phyloP scores from a whole-genome alignment of 805 yeast species.

The Nakazawaea molendinolei region DNA sequence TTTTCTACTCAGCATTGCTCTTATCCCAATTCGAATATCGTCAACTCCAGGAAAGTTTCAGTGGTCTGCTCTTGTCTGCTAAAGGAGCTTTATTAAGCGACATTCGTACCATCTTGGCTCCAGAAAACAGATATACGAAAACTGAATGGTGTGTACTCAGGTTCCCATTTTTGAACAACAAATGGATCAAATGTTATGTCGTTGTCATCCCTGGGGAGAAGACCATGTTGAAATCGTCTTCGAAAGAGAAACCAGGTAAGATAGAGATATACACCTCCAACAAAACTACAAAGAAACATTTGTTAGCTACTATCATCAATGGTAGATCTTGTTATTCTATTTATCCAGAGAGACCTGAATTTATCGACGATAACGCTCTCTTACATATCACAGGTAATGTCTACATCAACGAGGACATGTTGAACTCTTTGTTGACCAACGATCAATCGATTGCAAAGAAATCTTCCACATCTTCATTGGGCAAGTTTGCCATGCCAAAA shows the following conservation, averaged over 20 bases:
- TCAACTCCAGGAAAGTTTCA: slow-evolving; percentile 53
- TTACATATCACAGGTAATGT: slow-evolving; percentile 51
- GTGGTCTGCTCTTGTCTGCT: slow-evolving; percentile 55
- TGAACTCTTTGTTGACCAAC: slow-evolving; percentile 22
- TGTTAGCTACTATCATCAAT: slow-evolving; percentile 41
- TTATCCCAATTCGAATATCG: slow-evolving; percentile 52
- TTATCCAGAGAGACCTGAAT: slow-evolving; percentile 49
- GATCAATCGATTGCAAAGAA: slow-evolving; percentile 17
- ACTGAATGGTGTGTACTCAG: slow-evolving; percentile 60
- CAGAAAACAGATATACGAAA: slow-evolving; percentile 37
- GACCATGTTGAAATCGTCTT: slow-evolving; percentile 5
- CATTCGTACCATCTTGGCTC: slow-evolving; percentile 49
- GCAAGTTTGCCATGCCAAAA: slow-evolving; percentile 12
- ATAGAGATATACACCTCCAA: slow-evolving; percentile 47
- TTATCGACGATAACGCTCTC: slow-evolving; percentile 51
- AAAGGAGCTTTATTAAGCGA: slow-evolving; percentile 53
- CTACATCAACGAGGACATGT: slow-evolving; percentile 32
- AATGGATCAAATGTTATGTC: slow-evolving; percentile 52
- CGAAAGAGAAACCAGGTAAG: slow-evolving; percentile 33
- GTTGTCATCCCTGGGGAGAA: slow-evolving; percentile 39
- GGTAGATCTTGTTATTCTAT: slow-evolving; percentile 45
- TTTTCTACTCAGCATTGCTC: slow-evolving; percentile 37
- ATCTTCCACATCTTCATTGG: slow-evolving; percentile 22
- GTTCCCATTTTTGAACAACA: slow-evolving; percentile 49
- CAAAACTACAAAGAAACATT: slow-evolving; percentile 40